These are phyloP conservation scores for Ustilago vetiveriae DNA, from an alignment of 1,284 basidiomycete genomes.

Conservation along the genomic window DNA sequence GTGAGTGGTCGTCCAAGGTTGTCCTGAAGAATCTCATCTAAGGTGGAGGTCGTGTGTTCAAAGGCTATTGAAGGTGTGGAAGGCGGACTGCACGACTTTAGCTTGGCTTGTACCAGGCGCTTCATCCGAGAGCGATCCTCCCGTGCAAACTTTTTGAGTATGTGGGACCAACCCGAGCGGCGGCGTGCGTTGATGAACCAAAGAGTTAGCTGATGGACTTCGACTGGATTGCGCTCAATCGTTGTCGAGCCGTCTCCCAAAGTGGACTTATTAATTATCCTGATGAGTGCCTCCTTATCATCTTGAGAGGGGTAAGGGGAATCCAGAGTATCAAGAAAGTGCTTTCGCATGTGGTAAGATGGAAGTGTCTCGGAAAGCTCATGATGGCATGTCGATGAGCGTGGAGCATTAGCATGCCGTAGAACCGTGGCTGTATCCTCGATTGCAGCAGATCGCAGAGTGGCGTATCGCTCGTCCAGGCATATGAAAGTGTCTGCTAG, in stretches of 20 bases:
- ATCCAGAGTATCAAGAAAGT: conserved; percentile 52
- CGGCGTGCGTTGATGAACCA: conserved; percentile 67
- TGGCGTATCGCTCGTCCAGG: not conserved
- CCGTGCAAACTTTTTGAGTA: conserved; percentile 46
- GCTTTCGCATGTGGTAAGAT: conserved; percentile 50
- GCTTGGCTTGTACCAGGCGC: conserved; percentile 27
- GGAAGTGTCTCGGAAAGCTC: conserved; percentile 23
- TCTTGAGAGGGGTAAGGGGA: conserved; percentile 52
- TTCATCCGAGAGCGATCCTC: conserved; percentile 37
- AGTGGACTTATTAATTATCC: conserved; percentile 35
- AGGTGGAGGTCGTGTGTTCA: not conserved
- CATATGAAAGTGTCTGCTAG: not conserved
- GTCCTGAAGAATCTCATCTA: conserved; percentile 25
- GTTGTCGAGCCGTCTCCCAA: not conserved
- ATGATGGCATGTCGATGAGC: not conserved
- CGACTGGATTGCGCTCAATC: conserved; percentile 2
- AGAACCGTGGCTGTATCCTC: not conserved
- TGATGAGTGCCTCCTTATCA: conserved; percentile 50
- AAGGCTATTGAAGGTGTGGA: not conserved
- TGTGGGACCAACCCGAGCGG: conserved; percentile 61
- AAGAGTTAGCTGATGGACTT: conserved; percentile 45
- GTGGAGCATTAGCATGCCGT: not conserved
- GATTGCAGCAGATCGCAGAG: not conserved
- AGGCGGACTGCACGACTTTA: conserved; percentile 9
- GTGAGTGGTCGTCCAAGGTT: conserved; percentile 20